Base-by-base conservation (phyloP, 495 filamentous ascomycete species). In the Trypethelium eluteriae region DNA sequence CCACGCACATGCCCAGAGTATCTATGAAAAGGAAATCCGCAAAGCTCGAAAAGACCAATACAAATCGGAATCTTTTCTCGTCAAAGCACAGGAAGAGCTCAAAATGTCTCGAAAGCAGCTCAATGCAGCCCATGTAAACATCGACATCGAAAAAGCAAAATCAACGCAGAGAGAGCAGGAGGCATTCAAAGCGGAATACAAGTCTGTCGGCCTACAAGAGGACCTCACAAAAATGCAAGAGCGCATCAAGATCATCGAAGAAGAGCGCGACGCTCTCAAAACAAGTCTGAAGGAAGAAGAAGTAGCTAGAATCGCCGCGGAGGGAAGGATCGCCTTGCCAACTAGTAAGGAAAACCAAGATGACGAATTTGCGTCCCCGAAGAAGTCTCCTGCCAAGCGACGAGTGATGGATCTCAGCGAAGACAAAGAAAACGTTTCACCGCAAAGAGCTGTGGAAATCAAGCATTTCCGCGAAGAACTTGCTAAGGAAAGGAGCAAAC, bases 11-110 rank as follows among this genome's bases (percentile, higher is more conserved):
- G 87, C 89, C 65, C 81, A 88, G 73, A 73, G 84, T 34, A 76
- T 92, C 36, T 93, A 89, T 79, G 90, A 95, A 76, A 95, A 94
- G 71, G 91, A 95, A 73, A 86, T 93, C 44, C 80, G 89, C 57
- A 85, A 88, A 61, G 84, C 88, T n/a, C 81, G 89, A 39, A 95
- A 93, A 75, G 91, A 94, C 70, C 87, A 88, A 0, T 95, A 91
- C 79, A 93, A 91, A 62, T 84, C 88, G 3, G 90, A 90, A 12
- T 92, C 90, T 14, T 78, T 80, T 2, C 72, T 90, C 14, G 87
- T 94, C 32, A 91, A 95, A 71, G 70, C 87, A 12, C 91, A 95
- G 73, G 90, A 95, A 68, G 91, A 96, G 71, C 77, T 93, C 65
- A 93, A 93, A 71, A 76, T 87, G 3, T 76, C 82, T 2, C 85